Conservation (phyloP, 495 filamentous ascomycete species). For the Eremomyces bilateralis region DNA sequence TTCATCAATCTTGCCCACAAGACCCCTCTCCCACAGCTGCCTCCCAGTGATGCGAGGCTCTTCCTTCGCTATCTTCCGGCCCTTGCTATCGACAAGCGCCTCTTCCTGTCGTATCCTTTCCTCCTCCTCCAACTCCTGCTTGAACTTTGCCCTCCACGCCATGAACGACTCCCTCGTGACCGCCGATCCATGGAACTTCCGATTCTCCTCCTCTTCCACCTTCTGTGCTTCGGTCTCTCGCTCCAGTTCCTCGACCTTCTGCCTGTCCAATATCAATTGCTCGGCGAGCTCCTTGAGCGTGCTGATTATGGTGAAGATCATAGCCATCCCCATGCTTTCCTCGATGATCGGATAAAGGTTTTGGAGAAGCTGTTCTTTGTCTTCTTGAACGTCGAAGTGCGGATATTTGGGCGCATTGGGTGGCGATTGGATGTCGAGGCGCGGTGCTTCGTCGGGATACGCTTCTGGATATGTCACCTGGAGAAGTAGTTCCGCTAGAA, state of each 20-base stretch:
- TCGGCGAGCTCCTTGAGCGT: conserved; percentile 78
- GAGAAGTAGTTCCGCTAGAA: conserved; percentile 43
- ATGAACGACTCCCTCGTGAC: conserved; percentile 72
- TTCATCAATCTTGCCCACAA: conserved; percentile 52
- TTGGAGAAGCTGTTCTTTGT: conserved; percentile 48
- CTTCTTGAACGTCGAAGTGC: conserved; percentile 38
- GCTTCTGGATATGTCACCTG: conserved; percentile 65
- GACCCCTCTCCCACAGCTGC: conserved; percentile 66
- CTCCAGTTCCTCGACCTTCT: conserved; percentile 32
- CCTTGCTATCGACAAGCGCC: conserved; percentile 51
- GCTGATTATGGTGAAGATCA: conserved; percentile 81
- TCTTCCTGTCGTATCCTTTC: conserved; percentile 41
- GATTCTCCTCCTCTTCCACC: conserved; percentile 79
- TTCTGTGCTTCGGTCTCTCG: conserved; percentile 44
- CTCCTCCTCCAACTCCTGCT: conserved; percentile 54
- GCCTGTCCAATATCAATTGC: conserved; percentile 47
- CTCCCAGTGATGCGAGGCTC: conserved; percentile 55
- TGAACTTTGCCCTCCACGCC: conserved; percentile 60
- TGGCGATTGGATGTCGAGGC: conserved; percentile 50
- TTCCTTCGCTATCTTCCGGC: conserved; percentile 35
- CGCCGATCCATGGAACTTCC: conserved; percentile 80
- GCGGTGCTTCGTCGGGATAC: conserved; percentile 72
- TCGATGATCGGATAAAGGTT: conserved; percentile 47
- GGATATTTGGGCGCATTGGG: conserved; percentile 45
- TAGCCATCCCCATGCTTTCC: conserved; percentile 92